phyloP scores from a whole-genome alignment of 2,329 filamentous ascomycete genomes.

The Fusarium albosuccineum region DNA sequence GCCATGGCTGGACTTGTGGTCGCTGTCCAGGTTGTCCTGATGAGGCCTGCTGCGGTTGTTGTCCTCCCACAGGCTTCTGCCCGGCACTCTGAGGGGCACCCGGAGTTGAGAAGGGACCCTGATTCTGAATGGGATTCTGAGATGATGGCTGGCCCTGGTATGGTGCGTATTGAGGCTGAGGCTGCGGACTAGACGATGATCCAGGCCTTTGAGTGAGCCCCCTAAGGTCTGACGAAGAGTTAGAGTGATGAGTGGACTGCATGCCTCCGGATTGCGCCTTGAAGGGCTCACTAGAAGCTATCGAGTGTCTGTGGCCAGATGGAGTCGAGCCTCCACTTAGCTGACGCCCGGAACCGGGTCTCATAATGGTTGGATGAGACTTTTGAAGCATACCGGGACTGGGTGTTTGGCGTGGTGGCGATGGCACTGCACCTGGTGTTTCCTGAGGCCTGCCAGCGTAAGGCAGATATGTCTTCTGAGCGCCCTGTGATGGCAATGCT shows the following conservation, averaged over 20 bases:
- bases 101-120: neutral
- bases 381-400: neutral
- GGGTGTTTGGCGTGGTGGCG: slow-evolving; percentile 7
- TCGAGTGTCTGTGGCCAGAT: too few species aligned
- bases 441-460: slow-evolving; percentile 2
- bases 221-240: too few species aligned
- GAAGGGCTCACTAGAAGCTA: too few species aligned
- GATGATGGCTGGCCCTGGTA: neutral
- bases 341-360: neutral
- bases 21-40: too few species aligned
- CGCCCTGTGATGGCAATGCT: neutral
- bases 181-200: neutral
- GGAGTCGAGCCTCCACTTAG: too few species aligned
- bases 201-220: too few species aligned
- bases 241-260: too few species aligned
- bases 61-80: neutral
- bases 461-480: neutral
- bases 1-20: too few species aligned
- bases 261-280: too few species aligned
- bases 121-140: neutral
- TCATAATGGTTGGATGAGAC: too few species aligned
- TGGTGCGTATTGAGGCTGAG: neutral
- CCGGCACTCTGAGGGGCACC: neutral
- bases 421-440: neutral
- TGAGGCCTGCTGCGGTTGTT: neutral